Conservation (phyloP, 2,329 filamentous ascomycete genomes). For the Aschersonia sp. region DNA sequence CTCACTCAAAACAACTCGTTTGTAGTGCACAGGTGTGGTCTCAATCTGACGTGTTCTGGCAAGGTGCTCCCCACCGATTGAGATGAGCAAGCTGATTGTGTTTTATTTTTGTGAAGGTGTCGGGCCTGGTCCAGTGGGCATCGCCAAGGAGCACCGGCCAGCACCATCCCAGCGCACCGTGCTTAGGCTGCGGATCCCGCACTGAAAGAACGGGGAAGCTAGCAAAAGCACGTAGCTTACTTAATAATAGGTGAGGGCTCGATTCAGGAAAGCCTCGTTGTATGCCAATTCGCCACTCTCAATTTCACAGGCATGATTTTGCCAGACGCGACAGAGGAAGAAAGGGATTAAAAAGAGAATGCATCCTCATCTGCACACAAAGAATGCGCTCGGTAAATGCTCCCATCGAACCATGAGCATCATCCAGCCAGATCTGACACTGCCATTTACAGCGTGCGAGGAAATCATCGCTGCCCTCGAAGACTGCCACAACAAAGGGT, state of each 20-base stretch:
- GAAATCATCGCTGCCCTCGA: slow-evolving; percentile 89
- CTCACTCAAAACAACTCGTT: too few species aligned
- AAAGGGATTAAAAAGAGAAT: slow-evolving; percentile 30
- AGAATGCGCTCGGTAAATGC: slow-evolving; percentile 66
- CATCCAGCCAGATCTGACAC: not conserved
- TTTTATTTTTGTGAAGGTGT: too few species aligned
- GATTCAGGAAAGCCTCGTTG: not conserved
- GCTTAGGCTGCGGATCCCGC: not conserved
- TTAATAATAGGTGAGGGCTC: not conserved
- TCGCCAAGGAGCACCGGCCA: not conserved
- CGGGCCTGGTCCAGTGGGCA: not conserved
- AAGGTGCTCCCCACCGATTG: too few species aligned
- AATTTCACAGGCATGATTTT: too few species aligned
- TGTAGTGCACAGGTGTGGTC: too few species aligned
- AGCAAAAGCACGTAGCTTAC: too few species aligned
- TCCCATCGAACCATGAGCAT: not conserved
- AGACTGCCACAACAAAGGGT: slow-evolving; percentile 86
- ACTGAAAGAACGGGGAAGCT: too few species aligned
- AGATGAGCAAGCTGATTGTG: too few species aligned
- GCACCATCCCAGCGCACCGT: not conserved
- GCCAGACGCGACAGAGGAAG: not conserved
- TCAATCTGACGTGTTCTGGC: too few species aligned
- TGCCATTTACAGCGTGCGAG: slow-evolving; percentile 58
- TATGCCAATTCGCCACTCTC: too few species aligned
- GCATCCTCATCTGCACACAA: slow-evolving; percentile 96